phyloP scores from a whole-genome alignment of 208 protist genomes.

The Trypanosoma mega region DNA sequence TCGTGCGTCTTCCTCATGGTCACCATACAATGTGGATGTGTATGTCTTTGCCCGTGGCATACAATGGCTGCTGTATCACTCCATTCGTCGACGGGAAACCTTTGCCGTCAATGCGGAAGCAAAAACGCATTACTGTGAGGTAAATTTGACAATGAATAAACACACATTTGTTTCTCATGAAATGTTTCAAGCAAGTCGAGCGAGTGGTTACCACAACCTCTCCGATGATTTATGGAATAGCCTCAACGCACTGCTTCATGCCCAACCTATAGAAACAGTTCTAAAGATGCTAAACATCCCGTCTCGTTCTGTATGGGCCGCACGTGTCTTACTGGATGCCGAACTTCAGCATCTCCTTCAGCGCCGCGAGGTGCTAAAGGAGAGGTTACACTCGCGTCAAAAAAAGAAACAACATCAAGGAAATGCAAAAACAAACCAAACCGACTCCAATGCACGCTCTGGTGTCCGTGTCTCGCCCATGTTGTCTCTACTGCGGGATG shows the following conservation, averaged over 20 bases:
- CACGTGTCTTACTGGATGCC: neutral
- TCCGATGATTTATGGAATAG: constrained; percentile 19
- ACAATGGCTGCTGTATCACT: constrained; percentile 9
- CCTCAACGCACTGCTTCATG: constrained; percentile 7
- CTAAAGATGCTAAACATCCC: constrained; percentile 19
- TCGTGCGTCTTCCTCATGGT: neutral
- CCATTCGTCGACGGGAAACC: constrained; percentile 2
- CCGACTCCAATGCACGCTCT: no score
- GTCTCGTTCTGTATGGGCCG: constrained; percentile 5
- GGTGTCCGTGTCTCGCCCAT: no score
- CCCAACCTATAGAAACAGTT: neutral
- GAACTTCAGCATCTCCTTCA: constrained; percentile 10
- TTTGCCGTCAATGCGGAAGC: neutral
- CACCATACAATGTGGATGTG: constrained; percentile 32
- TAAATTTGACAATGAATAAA: neutral
- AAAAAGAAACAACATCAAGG: neutral
- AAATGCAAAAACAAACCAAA: no score
- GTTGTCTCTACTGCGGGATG: no score
- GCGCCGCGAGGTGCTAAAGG: constrained; percentile 5
- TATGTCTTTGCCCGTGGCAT: constrained; percentile 28
- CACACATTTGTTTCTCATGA: neutral
- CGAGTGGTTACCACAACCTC: constrained; percentile 10
- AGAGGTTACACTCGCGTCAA: neutral
- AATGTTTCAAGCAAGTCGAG: constrained; percentile 5
- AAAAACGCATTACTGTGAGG: neutral